phyloP scores from a whole-genome alignment of 2,329 filamentous ascomycete species.

The Pyrenochaeta sp. region DNA sequence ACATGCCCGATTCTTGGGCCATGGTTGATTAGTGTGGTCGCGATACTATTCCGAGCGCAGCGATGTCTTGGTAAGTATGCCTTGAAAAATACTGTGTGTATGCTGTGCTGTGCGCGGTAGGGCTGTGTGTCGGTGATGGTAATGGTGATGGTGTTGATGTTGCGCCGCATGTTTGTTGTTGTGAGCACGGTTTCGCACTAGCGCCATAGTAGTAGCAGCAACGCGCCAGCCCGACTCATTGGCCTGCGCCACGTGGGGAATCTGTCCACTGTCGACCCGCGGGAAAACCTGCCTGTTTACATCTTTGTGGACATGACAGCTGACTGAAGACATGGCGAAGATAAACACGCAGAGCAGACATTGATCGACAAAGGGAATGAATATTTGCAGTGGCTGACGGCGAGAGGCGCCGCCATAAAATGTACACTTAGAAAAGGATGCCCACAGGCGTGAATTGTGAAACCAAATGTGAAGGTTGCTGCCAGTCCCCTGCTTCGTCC shows the following conservation, averaged over 20 bases:
- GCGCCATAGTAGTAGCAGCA: conserved; percentile 32
- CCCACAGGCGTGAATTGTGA: conserved; percentile 21
- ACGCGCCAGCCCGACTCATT: conserved; percentile 16
- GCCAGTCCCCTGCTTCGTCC: conserved; percentile 16
- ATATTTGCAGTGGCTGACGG: conserved; percentile 20
- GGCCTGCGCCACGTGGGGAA: conserved; percentile 7
- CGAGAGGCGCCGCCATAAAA: conserved; percentile 15
- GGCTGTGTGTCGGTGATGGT: conserved; percentile 16
- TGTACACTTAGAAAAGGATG: conserved; percentile 32
- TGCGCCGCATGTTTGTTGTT: conserved; percentile 42
- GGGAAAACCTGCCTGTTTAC: background rate
- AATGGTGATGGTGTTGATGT: conserved; percentile 26
- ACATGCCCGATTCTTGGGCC: conserved; percentile 67
- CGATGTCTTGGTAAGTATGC: background rate
- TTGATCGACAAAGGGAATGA: conserved; percentile 5
- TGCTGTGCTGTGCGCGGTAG: conserved; percentile 13
- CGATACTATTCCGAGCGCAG: conserved; percentile 6
- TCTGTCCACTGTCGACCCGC: no score
- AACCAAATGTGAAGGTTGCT: conserved; percentile 7
- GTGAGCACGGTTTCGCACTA: conserved; percentile 23
- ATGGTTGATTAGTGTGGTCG: conserved; percentile 26
- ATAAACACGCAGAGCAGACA: background rate
- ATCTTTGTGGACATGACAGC: background rate
- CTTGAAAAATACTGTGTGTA: background rate
- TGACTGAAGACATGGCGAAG: background rate